Evolutionary conservation across 495 filamentous ascomycete species (phyloP).

Genomic region (Penicilliopsis zonata): DNA sequence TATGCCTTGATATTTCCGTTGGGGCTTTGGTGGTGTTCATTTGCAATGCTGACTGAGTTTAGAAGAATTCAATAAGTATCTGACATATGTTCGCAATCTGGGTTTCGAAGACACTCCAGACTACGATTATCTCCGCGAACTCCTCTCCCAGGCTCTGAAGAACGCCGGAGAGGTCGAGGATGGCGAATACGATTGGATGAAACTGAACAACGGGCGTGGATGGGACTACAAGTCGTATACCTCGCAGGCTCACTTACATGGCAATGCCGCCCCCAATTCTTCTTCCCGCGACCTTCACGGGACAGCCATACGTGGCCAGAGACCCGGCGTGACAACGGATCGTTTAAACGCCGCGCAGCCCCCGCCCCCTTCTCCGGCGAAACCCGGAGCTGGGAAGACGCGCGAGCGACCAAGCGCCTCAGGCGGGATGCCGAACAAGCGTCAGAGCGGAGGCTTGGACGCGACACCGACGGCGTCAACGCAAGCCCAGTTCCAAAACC

Average conservation of each 20-base stretch:
- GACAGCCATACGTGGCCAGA: slow-evolving; percentile 45
- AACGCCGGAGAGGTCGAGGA: slow-evolving; percentile 91
- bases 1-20: slow-evolving; percentile 15
- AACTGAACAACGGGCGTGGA: slow-evolving; percentile 87
- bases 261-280: slow-evolving; percentile 59
- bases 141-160: slow-evolving; percentile 95
- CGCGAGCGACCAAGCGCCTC: slow-evolving; percentile 75
- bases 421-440: slow-evolving; percentile 55
- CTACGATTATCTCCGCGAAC: slow-evolving; percentile 94
- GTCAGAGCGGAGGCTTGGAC: slow-evolving; percentile 67
- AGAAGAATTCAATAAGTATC: slow-evolving; percentile 95
- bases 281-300: slow-evolving; percentile 69
- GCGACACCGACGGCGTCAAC: slow-evolving; percentile 73
- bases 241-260: slow-evolving; percentile 61
- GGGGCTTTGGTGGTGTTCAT: slow-evolving; percentile 1
- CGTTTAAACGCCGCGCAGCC: slow-evolving; percentile 97
- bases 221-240: slow-evolving; percentile 90
- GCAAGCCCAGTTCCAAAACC: slow-evolving; percentile 84
- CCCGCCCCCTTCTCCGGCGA: slow-evolving; percentile 79
- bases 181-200: slow-evolving; percentile 99
- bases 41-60: slow-evolving; percentile 10
- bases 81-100: slow-evolving; percentile 93
- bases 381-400: slow-evolving; percentile 62
- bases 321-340: slow-evolving; percentile 59
- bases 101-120: slow-evolving; percentile 98